Evolutionary conservation across 169 alveolate genomes (phyloP), one percentile per base, ranked within the genome.

Genomic region (Fabrea salina): DNA sequence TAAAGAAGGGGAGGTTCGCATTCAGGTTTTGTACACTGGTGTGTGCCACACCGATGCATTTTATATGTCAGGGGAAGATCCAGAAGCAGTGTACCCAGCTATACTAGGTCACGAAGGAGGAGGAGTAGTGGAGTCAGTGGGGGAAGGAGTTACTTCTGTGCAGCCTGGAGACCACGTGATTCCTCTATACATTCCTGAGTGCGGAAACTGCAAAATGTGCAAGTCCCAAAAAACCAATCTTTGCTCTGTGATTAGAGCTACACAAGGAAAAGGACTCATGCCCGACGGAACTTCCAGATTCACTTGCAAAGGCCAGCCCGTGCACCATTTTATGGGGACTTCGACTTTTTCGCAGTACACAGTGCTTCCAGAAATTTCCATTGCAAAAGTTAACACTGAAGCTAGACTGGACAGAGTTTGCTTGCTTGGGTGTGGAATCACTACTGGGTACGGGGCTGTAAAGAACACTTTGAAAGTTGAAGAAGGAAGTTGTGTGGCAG

Each of bases 391-490:
- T 30, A 91, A 93, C 75, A 80, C 79, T 32, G 79, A 81, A 39
- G 95, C 96, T 33, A 88, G 82, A 77, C 80, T 84, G 3, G 84
- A 83, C 61, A 79, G 90, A 82, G 94, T 91, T 19, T 91, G 96
- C 81, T 78, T 94, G 30, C 77, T 94, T 41, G 98, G 98, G 27
- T 93, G 98, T 82, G 97, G 98, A 33, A 88, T 94, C 61, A 81
- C 95, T 32, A 92, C 97, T 11, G 98, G 98, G 49, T 86, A 90
- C 85, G 98, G 98, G 37, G 98, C 98, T 25, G 96, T 86, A 54
- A 77, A 89, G 88, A 91, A 88, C 72, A 92, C 95, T 7, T 87
- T 87, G 58, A 85, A 89, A 51, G 93, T 91, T n/a, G 81, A 84
- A 57, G 77, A 79, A 32, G 96, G 95, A 30, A 19, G 91, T 25